These are phyloP conservation scores for Calonectria henricotiae DNA, from an alignment of 2,329 filamentous ascomycete genomes.

Conservation along the genomic window DNA sequence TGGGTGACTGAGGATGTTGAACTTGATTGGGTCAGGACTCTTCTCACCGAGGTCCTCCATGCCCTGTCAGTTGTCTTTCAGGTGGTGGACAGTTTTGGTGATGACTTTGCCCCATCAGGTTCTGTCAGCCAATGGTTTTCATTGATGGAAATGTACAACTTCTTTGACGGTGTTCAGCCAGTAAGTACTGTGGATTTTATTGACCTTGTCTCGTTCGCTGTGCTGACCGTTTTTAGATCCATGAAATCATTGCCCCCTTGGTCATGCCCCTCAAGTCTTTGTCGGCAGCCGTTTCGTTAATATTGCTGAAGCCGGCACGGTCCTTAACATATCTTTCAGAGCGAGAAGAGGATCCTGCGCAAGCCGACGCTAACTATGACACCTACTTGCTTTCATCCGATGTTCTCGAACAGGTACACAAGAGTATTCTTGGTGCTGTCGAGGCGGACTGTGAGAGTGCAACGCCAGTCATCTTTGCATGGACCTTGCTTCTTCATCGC, in stretches of 20 bases:
- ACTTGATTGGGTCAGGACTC: slow-evolving; percentile 73
- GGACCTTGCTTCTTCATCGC: slow-evolving; percentile 82
- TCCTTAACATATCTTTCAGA: slow-evolving; percentile 65
- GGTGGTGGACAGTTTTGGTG: slow-evolving; percentile 74
- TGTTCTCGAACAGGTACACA: slow-evolving; percentile 81
- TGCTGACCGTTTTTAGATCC: slow-evolving; percentile 53
- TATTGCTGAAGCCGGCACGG: slow-evolving; percentile 77
- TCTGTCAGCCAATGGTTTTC: slow-evolving; percentile 81
- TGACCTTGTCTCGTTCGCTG: background rate
- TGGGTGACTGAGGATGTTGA: slow-evolving; percentile 70
- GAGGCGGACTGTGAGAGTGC: slow-evolving; percentile 73
- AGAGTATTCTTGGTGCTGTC: slow-evolving; percentile 76
- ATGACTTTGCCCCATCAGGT: slow-evolving; percentile 71
- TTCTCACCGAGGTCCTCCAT: slow-evolving; percentile 81
- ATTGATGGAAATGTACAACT: slow-evolving; percentile 78
- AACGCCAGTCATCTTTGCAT: slow-evolving; percentile 83
- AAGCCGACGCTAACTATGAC: slow-evolving; percentile 60
- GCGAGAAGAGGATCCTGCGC: slow-evolving; percentile 58
- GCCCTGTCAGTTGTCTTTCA: slow-evolving; percentile 82
- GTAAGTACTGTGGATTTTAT: slow-evolving; percentile 46
- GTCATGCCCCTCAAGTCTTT: slow-evolving; percentile 78
- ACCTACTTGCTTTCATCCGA: slow-evolving; percentile 80
- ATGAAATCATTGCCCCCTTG: slow-evolving; percentile 67
- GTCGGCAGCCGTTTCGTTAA: slow-evolving; percentile 79
- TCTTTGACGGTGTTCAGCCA: slow-evolving; percentile 76